phyloP scores from a whole-genome alignment of 139 green algal species.

The Nannochloris sp. region DNA sequence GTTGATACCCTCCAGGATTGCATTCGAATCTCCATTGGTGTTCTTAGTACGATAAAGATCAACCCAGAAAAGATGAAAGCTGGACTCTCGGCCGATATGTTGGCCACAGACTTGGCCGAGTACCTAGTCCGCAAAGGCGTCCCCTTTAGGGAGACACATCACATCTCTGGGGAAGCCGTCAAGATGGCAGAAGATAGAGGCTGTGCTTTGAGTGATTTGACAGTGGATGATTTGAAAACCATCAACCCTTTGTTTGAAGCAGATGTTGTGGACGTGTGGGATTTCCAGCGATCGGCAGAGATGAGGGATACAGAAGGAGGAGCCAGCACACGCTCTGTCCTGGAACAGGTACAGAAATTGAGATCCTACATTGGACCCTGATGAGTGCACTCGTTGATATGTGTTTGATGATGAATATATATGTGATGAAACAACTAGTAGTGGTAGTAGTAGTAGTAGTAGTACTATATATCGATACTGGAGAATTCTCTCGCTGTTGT shows the following conservation, averaged over 20 bases:
- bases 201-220: conserved; percentile 65
- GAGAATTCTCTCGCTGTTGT: no score
- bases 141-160: conserved; percentile 91
- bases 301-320: conserved; percentile 90
- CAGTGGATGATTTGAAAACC: conserved; percentile 59
- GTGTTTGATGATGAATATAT: background rate
- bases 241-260: conserved; percentile 83
- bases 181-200: conserved; percentile 82
- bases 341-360: conserved; percentile 81
- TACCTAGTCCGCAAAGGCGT: conserved; percentile 98
- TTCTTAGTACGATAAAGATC: conserved; percentile 84
- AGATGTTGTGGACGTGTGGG: conserved; percentile 82
- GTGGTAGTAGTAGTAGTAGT: no score
- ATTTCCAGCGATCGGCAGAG: conserved; percentile 75
- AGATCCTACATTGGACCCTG: conserved; percentile 40
- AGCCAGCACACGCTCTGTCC: conserved; percentile 66
- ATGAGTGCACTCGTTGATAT: background rate
- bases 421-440: background rate
- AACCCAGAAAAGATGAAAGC: conserved; percentile 74
- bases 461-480: no score
- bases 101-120: conserved; percentile 97
- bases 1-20: conserved; percentile 84
- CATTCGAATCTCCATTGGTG: conserved; percentile 85
- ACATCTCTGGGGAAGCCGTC: conserved; percentile 84
- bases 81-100: conserved; percentile 86